Evolutionary conservation across 1,284 basidiomycete genomes (phyloP).

Genomic region (Cutaneotrichosporon curvatum): DNA sequence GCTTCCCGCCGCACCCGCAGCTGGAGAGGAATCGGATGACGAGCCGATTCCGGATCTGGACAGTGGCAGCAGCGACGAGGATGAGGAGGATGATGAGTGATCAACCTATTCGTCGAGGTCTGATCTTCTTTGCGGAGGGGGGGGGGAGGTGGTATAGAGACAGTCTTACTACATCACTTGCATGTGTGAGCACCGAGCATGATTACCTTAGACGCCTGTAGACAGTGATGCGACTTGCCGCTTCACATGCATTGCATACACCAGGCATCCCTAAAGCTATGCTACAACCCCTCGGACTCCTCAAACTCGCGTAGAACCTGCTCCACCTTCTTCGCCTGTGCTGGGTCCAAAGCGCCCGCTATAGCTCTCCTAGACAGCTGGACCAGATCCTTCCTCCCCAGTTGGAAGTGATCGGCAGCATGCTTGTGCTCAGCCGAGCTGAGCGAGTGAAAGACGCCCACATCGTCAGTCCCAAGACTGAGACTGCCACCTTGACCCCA

Average conservation of each 20-base stretch:
- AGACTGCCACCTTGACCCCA: slow-evolving; percentile 17
- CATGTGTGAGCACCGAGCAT: no score
- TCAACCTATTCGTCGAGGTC: no score
- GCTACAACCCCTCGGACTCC: slow-evolving; percentile 1
- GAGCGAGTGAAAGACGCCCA: slow-evolving; percentile 26
- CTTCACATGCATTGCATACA: no score
- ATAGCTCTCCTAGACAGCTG: slow-evolving; percentile 20
- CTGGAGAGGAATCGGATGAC: slow-evolving; percentile 46
- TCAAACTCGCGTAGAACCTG: slow-evolving; percentile 7
- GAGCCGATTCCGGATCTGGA: slow-evolving; percentile 51
- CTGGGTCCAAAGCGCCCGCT: slow-evolving; percentile 14
- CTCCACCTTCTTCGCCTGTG: slow-evolving; percentile 5
- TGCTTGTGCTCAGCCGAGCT: slow-evolving; percentile 22
- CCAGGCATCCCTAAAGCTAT: no score
- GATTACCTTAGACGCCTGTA: no score
- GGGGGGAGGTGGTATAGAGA: no score
- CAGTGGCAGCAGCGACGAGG: slow-evolving; percentile 34
- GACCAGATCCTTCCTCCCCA: slow-evolving; percentile 19
- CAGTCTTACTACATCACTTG: no score
- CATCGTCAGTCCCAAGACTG: slow-evolving; percentile 30
- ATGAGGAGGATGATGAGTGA: slow-evolving; percentile 39
- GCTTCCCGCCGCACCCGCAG: background rate
- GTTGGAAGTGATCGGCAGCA: slow-evolving; percentile 22
- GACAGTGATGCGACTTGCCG: no score
- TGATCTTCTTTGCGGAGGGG: no score